Evolutionary conservation across 2,329 filamentous ascomycete genomes (phyloP), one percentile per base, ranked within the genome.

Genomic region (Colletotrichum shisoi): DNA sequence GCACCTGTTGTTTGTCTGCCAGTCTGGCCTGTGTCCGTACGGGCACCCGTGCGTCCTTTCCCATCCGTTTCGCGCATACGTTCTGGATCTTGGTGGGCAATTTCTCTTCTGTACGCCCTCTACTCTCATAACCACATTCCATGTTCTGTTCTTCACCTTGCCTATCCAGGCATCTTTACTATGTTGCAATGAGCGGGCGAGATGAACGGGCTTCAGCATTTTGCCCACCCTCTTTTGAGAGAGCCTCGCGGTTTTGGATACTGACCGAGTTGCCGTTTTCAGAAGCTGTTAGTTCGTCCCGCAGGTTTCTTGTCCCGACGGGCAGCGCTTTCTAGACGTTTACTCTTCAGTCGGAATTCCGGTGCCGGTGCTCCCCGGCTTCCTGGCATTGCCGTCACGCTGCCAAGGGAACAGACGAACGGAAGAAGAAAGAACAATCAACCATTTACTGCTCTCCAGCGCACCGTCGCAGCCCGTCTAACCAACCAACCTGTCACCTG

Each of bases 401-500:
- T 49, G 59, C 59, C 52, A 63, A 67, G 63, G 27, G 40, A 19
- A 44, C 58, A 24, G n/a, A 60, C 58, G 60, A 63, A 15, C 27
- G 4, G 21, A 52, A 46, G 21, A 67, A 63, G 51, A 45, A 63
- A 52, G n/a, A 39, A 66, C 21, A 37, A 37, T 52, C 44, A 34
- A 46, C 42, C 13, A 21, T 52, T 48, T 31, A 19, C 27, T 45
- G 34, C 24, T 24, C 24, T 24, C n/a, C 31, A 67, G 52, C 31
- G 6, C 31, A 46, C 19, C 27, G 53, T 62, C 21, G 44, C 57
- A 57, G 34, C 19, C 27, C 45, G 21, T 53, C 64, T 60, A 59
- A 58, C 60, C 61, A 67, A 67, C 60, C 57, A 45, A 31, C 39
- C 54, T 63, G 46, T 52, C 56, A 51, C 48, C 27, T 44, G 34